These are phyloP conservation scores for Saccharomyces hybrid DNA, from an alignment of 1,139 yeast genomes.

Conservation along the genomic window DNA sequence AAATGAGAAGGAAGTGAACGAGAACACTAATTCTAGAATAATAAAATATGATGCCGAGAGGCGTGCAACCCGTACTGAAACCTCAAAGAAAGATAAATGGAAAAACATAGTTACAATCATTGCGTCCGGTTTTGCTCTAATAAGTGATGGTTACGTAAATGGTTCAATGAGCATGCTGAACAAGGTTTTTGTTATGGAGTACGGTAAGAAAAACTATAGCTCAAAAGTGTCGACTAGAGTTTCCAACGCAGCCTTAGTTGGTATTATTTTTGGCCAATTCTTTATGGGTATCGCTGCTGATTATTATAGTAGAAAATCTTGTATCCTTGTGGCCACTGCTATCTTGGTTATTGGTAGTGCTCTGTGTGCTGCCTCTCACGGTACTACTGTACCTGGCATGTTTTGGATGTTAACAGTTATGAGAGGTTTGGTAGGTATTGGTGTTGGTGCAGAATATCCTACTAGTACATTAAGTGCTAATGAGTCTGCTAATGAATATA, in stretches of 20 bases:
- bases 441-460: conserved; percentile 87
- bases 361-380: conserved; percentile 83
- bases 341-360: conserved; percentile 70
- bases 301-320: conserved; percentile 66
- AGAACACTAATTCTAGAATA: conserved; percentile 2
- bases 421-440: conserved; percentile 81
- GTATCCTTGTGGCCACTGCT: conserved; percentile 70
- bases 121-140: conserved; percentile 85
- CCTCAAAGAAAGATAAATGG: conserved; percentile 13
- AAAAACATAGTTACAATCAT: conserved; percentile 61
- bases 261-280: conserved; percentile 85
- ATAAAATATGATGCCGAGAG: conserved; percentile 16
- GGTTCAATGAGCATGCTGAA: conserved; percentile 73
- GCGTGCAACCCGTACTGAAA: conserved; percentile 1
- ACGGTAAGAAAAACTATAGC: conserved; percentile 52
- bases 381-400: conserved; percentile 58
- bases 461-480: conserved; percentile 92
- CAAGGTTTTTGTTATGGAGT: conserved; percentile 56
- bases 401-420: conserved; percentile 77
- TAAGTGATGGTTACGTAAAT: conserved; percentile 86
- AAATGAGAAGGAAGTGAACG: conserved; percentile 5
- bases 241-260: conserved; percentile 84
- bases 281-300: conserved; percentile 75
- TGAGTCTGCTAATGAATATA: conserved; percentile 75
- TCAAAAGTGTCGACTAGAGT: conserved; percentile 71